Percentiles rank a stretch among this genome's conserved stretches.
phyloP scores from a whole-genome alignment of 1,284 basidiomycete genomes.

The Cystobasidiaceae sp. region DNA sequence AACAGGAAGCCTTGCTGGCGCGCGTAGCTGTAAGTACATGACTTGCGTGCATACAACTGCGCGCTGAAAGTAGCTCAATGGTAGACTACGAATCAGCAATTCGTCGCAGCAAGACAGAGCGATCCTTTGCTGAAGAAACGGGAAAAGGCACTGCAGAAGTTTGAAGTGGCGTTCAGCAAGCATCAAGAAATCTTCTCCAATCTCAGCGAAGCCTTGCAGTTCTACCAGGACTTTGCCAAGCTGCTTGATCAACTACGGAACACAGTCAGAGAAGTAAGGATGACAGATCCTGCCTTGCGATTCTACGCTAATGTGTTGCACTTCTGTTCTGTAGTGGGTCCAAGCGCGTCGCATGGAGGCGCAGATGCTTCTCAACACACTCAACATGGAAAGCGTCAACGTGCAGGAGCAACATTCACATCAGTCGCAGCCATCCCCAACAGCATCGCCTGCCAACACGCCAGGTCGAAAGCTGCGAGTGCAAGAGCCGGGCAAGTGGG shows the following conservation, averaged over 20 bases:
- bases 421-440: not conserved
- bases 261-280: slow-evolving; percentile 55
- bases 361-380: slow-evolving; percentile 3
- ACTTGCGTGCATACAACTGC: not conserved
- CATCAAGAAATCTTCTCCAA: slow-evolving; percentile 81
- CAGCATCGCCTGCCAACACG: not conserved
- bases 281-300: not conserved
- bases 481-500: slow-evolving; percentile 25
- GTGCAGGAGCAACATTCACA: not conserved
- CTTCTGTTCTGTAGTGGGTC: slow-evolving; percentile 5
- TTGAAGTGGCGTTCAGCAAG: slow-evolving; percentile 81
- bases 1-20: slow-evolving; percentile 63
- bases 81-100: slow-evolving; percentile 67
- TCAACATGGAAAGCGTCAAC: slow-evolving; percentile 22
- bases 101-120: slow-evolving; percentile 70
- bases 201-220: slow-evolving; percentile 84
- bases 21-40: slow-evolving; percentile 59
- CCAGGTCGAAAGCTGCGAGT: slow-evolving; percentile 4
- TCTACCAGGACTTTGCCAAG: slow-evolving; percentile 72
- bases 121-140: slow-evolving; percentile 73
- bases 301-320: not conserved
- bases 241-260: slow-evolving; percentile 69
- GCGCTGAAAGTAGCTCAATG: not conserved
- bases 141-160: slow-evolving; percentile 77
- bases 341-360: slow-evolving; percentile 25